A percentile compares a stretch with the other conserved stretches of the same genome.
phyloP scores from a whole-genome alignment of 805 yeast genomes.

The Lachancea dasiensis region DNA sequence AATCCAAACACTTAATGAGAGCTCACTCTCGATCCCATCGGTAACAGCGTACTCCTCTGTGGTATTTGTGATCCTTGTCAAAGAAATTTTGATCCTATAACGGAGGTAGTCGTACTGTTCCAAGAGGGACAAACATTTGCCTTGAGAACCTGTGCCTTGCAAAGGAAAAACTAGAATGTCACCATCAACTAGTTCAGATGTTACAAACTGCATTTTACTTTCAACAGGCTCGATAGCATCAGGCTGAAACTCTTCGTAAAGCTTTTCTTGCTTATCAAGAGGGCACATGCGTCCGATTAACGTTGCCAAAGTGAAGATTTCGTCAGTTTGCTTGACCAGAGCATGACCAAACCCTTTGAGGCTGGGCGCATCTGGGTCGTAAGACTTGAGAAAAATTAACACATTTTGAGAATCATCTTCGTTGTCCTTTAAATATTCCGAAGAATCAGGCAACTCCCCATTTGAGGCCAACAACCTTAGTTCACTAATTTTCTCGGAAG shows the following conservation, averaged over 20 bases:
- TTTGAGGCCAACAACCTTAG: conserved; percentile 4
- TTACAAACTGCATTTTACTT: conserved; percentile 40
- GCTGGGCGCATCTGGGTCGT: conserved; percentile 49
- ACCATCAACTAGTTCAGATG: conserved; percentile 58
- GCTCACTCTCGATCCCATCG: conserved; percentile 10
- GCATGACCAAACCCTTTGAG: conserved; percentile 64
- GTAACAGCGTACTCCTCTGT: conserved; percentile 27
- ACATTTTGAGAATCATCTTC: conserved; percentile 3
- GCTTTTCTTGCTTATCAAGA: conserved; percentile 33
- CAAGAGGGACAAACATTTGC: conserved; percentile 35
- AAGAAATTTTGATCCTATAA: conserved; percentile 54
- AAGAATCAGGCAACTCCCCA: conserved; percentile 2
- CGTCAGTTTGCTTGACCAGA: conserved; percentile 44
- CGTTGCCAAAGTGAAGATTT: conserved; percentile 35
- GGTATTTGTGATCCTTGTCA: conserved; percentile 28
- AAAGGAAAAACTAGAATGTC: conserved; percentile 47
- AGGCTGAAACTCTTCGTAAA: conserved; percentile 59
- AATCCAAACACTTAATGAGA: conserved; percentile 58
- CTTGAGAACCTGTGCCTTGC: conserved; percentile 12
- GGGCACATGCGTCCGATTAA: conserved; percentile 21
- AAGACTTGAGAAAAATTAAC: conserved; percentile 54
- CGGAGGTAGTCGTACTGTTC: conserved; percentile 50
- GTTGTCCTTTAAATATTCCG: conserved; percentile 1
- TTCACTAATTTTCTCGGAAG: conserved; percentile 1
- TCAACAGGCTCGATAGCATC: conserved; percentile 43